These are phyloP conservation scores for Leccinum uliginosum DNA, from an alignment of 768 basidiomycete species.

Conservation along the genomic window DNA sequence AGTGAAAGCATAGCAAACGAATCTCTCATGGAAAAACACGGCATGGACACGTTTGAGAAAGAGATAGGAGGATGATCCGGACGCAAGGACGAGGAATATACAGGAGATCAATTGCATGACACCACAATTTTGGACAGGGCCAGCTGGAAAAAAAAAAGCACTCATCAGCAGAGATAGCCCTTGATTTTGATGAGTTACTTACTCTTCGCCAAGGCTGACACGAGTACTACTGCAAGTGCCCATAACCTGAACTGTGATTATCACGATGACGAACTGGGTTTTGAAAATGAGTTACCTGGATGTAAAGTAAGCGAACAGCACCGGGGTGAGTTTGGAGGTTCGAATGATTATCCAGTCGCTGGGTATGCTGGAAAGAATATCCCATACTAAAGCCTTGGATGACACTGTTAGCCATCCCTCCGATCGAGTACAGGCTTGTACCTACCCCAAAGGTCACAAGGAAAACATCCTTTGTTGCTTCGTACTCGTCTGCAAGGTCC, in stretches of 20 bases:
- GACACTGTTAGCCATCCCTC: constrained; percentile 1
- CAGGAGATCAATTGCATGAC: constrained; percentile 13
- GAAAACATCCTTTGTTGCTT: constrained; percentile 14
- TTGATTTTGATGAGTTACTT: not conserved
- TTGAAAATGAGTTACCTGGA: constrained; percentile 15
- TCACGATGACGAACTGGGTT: constrained; percentile 1
- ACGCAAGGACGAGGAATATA: constrained; percentile 18
- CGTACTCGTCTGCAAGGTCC: constrained; percentile 15
- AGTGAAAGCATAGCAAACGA: constrained; percentile 23
- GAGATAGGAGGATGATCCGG: constrained; percentile 30
- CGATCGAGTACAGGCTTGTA: not conserved
- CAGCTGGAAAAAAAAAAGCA: constrained; percentile 8
- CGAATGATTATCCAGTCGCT: constrained; percentile 17
- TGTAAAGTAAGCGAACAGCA: constrained; percentile 20
- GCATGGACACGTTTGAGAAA: constrained; percentile 38
- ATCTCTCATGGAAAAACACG: constrained; percentile 23
- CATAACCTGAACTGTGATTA: constrained; percentile 8
- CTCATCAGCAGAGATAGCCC: not conserved
- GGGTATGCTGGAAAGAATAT: constrained; percentile 23
- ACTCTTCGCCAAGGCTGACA: constrained; percentile 20
- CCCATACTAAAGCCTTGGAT: constrained; percentile 23
- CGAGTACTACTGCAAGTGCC: constrained; percentile 17
- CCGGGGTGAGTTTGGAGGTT: constrained; percentile 10
- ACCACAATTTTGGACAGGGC: constrained; percentile 20
- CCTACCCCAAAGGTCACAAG: constrained; percentile 22